These are phyloP conservation scores for Naganishia cerealis DNA, from an alignment of 1,284 basidiomycete genomes.

Conservation along the genomic window DNA sequence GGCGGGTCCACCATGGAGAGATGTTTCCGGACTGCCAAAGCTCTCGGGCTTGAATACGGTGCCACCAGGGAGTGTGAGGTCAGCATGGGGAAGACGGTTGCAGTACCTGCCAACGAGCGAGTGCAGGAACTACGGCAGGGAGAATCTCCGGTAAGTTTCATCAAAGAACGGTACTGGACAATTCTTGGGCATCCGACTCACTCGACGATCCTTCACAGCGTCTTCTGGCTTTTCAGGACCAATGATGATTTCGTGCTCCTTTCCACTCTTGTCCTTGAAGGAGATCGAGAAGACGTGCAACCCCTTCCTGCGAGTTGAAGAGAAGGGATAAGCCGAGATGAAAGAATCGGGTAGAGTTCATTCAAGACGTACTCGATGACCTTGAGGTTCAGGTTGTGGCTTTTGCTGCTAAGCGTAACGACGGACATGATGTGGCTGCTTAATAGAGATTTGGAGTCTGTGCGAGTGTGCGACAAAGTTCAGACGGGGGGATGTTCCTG, in stretches of 20 bases:
- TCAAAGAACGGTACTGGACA: no score
- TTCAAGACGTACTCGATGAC: constrained; percentile 30
- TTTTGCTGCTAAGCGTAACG: constrained; percentile 29
- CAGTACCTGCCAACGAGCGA: constrained; percentile 34
- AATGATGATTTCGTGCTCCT: constrained; percentile 33
- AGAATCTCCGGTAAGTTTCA: neutral
- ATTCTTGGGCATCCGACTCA: constrained; percentile 4
- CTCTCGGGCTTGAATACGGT: constrained; percentile 26
- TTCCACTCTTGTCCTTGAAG: constrained; percentile 31
- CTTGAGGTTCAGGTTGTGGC: constrained; percentile 22
- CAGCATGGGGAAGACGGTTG: constrained; percentile 31
- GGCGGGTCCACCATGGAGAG: constrained; percentile 32
- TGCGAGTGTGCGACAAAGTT: neutral
- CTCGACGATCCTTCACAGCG: constrained; percentile 29
- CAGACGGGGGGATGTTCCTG: neutral
- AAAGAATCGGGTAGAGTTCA: neutral
- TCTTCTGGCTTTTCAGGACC: constrained; percentile 33
- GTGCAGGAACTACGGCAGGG: constrained; percentile 28
- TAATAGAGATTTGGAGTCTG: neutral
- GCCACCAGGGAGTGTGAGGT: constrained; percentile 25
- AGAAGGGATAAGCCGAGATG: neutral
- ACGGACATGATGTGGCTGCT: constrained; percentile 15
- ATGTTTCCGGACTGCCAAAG: constrained; percentile 26
- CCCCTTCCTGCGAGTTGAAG: constrained; percentile 27
- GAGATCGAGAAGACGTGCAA: constrained; percentile 33